A percentile compares a stretch with the other conserved stretches of the same genome.
phyloP scores from a whole-genome alignment of 2,329 filamentous ascomycete species.

The Lecanicillium sp. region DNA sequence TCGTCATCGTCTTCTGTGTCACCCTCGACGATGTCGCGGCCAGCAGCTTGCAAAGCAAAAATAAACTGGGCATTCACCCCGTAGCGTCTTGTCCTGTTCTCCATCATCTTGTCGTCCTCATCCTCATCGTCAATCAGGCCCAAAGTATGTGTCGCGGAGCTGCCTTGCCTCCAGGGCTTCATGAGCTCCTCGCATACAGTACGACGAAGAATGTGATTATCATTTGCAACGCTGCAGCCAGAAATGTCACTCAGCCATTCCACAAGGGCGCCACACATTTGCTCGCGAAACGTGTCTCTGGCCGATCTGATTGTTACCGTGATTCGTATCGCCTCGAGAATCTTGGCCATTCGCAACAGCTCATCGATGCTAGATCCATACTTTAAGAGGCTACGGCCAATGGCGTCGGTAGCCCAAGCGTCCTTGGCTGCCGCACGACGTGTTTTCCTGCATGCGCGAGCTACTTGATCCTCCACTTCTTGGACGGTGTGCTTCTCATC shows the following conservation, averaged over 20 bases:
- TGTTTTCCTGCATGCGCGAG: slow-evolving; percentile 73
- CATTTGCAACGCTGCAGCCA: slow-evolving; percentile 74
- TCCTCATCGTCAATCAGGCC: slow-evolving; percentile 35
- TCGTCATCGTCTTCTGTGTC: slow-evolving; percentile 26
- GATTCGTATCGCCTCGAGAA: slow-evolving; percentile 91
- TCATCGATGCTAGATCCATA: slow-evolving; percentile 64
- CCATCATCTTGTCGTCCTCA: slow-evolving; percentile 39
- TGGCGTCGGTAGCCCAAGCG: slow-evolving; percentile 81
- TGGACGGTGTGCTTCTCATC: slow-evolving; percentile 96
- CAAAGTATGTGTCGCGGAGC: slow-evolving; percentile 64
- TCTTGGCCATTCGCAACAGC: slow-evolving; percentile 69
- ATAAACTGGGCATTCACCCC: slow-evolving; percentile 28
- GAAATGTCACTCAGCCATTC: slow-evolving; percentile 94
- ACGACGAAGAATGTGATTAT: slow-evolving; percentile 69
- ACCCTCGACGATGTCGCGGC: slow-evolving; percentile 20
- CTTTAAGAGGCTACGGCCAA: slow-evolving; percentile 78
- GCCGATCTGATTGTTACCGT: slow-evolving; percentile 92
- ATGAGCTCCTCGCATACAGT: slow-evolving; percentile 89
- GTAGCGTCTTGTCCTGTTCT: slow-evolving; percentile 21
- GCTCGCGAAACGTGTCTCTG: slow-evolving; percentile 90
- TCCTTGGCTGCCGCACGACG: slow-evolving; percentile 60
- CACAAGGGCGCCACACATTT: slow-evolving; percentile 97
- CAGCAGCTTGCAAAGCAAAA: slow-evolving; percentile 26
- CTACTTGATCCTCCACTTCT: slow-evolving; percentile 85
- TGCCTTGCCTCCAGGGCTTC: slow-evolving; percentile 79